Evolutionary conservation across 1,284 basidiomycete species (phyloP), one percentile per base, ranked within the genome.

Genomic region (Tylopilus sp.): DNA sequence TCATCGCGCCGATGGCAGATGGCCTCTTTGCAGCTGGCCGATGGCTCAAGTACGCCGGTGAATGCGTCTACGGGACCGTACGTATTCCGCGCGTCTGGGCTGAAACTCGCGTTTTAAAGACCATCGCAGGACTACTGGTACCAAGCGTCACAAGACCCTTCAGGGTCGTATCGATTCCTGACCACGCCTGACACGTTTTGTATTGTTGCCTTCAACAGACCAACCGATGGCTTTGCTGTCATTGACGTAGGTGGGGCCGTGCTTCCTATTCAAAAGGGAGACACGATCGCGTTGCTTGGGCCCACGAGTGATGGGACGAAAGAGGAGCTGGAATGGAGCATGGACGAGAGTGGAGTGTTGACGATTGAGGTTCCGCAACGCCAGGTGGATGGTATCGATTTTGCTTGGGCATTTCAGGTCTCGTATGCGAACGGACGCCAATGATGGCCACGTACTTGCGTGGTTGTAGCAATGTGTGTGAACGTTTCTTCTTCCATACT

Each of bases 41-140:
- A 35, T 82, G 79, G 79, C 65, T 82, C 44, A 64, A 70, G 40
- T 69, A 73, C 34, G 71, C 76, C 3, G 77, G 77, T 15, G 64
- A 70, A 1, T 79, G 78, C 31, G 69, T 82, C 13, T 82, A 78
- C 43, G 71, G 71, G 40, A 80, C 78, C 3, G 77, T 77, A 48
- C 15, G 73, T 64, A 2, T 28, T 33, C 3, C 29, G n/a, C 1
- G 21, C 2, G 7, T 25, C 6, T 26, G 15, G 15, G 29, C 19
- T 26, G 41, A 45, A 40, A 47, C 31, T 19, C 18, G 25, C 13
- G 13, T 48, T 15, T 23, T 38, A 43, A 52, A 29, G 2, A 33
- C 23, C 2, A 12, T 41, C 9, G 16, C 46, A 76, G 74, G 62
- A 67, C 30, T 74, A 72, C 53, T 76, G 72, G 70, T 72, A 70